phyloP scores from a whole-genome alignment of 768 basidiomycete species.

The Roridomyces roridus region DNA sequence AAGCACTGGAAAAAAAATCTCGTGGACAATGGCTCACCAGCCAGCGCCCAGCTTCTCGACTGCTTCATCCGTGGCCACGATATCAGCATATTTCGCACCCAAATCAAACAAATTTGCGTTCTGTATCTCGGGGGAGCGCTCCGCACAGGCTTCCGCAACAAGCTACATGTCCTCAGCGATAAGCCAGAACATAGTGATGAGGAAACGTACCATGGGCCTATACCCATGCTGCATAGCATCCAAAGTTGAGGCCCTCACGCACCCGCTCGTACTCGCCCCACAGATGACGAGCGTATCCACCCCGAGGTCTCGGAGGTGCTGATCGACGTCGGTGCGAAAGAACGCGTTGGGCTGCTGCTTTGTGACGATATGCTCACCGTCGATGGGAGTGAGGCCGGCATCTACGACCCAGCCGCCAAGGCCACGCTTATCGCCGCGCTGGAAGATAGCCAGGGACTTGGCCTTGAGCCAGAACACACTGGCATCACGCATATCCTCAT shows the following conservation, averaged over 20 bases:
- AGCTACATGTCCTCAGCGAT: conserved; percentile 5
- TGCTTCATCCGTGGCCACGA: conserved; percentile 1
- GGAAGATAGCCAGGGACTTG: conserved; percentile 4
- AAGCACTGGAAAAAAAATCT: too few relatives aligned
- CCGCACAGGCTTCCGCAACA: conserved; percentile 16
- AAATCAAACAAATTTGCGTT: conserved; percentile 20
- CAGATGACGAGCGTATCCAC: conserved; percentile 19
- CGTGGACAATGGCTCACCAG: too few relatives aligned
- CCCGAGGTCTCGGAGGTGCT: background rate
- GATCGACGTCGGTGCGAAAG: conserved; percentile 11
- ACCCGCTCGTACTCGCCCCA: conserved; percentile 21
- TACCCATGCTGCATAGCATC: conserved; percentile 22
- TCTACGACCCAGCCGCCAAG: conserved; percentile 1
- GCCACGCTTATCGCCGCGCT: background rate
- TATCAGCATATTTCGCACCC: conserved; percentile 18
- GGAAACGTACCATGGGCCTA: conserved; percentile 20
- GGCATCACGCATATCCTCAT: conserved; percentile 3
- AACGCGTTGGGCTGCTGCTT: conserved; percentile 21
- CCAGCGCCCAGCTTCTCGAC: conserved; percentile 13
- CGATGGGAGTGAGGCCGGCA: background rate
- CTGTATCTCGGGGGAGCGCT: conserved; percentile 18
- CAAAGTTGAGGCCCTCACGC: conserved; percentile 13
- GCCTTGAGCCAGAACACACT: conserved; percentile 11
- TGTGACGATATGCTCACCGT: background rate
- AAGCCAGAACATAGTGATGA: too few relatives aligned